Evolutionary conservation across 257 asterid species (phyloP).

Genomic region (Solanum bukasovii): DNA sequence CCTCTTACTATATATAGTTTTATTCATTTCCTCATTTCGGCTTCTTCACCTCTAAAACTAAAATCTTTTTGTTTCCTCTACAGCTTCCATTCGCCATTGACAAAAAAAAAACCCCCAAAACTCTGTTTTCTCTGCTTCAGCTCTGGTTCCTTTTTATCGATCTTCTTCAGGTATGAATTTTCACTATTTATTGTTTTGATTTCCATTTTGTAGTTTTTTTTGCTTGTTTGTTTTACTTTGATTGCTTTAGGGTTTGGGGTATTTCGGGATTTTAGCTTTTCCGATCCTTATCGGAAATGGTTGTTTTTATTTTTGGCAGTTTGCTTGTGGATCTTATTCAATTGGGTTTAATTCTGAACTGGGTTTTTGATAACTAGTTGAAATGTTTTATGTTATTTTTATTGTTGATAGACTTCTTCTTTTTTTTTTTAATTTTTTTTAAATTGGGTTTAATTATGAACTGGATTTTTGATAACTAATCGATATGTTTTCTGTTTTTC

Average conservation of each 20-base stretch:
- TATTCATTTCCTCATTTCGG: not conserved
- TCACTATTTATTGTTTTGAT: not conserved
- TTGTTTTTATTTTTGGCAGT: not conserved
- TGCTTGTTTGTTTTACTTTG: not conserved
- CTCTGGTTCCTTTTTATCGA: not conserved
- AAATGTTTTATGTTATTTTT: not conserved
- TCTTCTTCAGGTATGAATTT: not conserved
- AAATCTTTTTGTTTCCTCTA: not conserved
- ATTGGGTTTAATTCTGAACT: not conserved
- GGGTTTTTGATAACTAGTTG: not conserved
- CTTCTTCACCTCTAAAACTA: not conserved
- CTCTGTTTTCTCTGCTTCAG: not conserved
- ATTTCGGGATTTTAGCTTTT: not conserved
- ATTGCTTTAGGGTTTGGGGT: not conserved
- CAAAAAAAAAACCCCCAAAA: not conserved
- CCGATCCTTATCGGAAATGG: not conserved
- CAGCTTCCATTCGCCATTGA: not conserved
- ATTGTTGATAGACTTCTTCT: not conserved
- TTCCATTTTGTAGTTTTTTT: not conserved
- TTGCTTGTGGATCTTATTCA: not conserved
- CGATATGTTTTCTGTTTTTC: not conserved
- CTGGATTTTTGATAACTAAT: not conserved
- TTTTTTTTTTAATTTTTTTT: not conserved
- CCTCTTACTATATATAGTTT: not conserved
- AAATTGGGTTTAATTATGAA: not conserved